These are phyloP conservation scores for Mitragyna speciosa DNA, from an alignment of 257 asterid genomes.

Conservation along the genomic window DNA sequence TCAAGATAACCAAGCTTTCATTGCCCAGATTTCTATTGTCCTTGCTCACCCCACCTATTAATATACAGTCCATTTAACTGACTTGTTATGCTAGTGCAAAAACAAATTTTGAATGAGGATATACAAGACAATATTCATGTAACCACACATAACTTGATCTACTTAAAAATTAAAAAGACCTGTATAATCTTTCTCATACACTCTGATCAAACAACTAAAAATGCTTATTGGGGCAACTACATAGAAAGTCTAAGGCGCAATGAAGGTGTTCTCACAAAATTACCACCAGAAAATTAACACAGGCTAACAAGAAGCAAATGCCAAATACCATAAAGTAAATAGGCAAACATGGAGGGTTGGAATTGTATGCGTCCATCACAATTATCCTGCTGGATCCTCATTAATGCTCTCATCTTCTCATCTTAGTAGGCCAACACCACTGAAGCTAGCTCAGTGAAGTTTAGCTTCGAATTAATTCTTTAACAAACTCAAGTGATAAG, in stretches of 20 bases:
- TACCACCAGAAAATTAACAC: neutral
- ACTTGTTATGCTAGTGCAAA: no score
- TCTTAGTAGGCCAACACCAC: neutral
- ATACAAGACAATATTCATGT: neutral
- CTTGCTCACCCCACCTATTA: neutral
- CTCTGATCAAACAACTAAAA: neutral
- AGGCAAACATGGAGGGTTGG: neutral
- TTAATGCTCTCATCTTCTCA: neutral
- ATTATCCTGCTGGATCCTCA: neutral
- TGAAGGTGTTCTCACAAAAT: neutral
- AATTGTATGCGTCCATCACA: neutral
- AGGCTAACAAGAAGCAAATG: neutral
- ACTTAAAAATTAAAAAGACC: neutral
- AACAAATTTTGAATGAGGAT: neutral
- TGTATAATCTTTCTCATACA: neutral
- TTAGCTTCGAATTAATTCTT: neutral
- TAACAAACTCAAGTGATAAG: constrained; percentile 1
- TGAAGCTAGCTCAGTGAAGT: constrained; percentile 5
- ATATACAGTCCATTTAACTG: neutral
- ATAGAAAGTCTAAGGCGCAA: neutral
- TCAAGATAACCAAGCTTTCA: neutral
- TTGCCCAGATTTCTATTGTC: neutral
- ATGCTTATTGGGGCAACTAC: no score
- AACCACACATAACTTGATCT: neutral
- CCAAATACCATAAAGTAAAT: neutral